Conservation (phyloP, 306 rosid species). For the Dalbergia cultrata region DNA sequence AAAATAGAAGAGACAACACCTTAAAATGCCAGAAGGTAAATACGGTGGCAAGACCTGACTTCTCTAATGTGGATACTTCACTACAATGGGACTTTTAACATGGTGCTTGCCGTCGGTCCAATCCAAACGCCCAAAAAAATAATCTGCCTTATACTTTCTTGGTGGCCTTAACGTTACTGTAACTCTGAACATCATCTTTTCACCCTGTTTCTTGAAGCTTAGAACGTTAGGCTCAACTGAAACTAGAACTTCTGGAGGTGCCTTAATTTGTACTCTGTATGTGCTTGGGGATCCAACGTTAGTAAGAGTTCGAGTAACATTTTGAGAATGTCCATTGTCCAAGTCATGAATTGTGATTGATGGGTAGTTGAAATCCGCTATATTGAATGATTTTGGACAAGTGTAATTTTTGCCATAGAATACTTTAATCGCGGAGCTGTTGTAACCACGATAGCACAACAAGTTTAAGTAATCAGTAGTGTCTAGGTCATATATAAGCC, state of each 20-base stretch:
- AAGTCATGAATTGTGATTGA: constrained; percentile 48
- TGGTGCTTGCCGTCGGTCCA: constrained; percentile 58
- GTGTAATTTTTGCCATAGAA: constrained; percentile 20
- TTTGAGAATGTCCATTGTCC: background rate
- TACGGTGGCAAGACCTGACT: background rate
- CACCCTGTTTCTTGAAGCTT: constrained; percentile 47
- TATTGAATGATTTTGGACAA: constrained; percentile 44
- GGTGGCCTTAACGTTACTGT: constrained; percentile 5
- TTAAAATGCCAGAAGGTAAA: too few species aligned
- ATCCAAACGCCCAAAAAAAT: constrained; percentile 47
- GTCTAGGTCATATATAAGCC: constrained; percentile 57
- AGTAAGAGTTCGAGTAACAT: constrained; percentile 51
- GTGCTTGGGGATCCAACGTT: constrained; percentile 58
- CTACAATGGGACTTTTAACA: constrained; percentile 54
- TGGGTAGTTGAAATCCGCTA: constrained; percentile 60
- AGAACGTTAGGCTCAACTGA: constrained; percentile 45
- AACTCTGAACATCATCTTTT: constrained; percentile 52
- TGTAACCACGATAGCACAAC: constrained; percentile 61
- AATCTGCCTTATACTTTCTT: background rate
- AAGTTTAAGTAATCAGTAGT: constrained; percentile 58
- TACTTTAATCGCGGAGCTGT: background rate
- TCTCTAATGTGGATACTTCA: background rate
- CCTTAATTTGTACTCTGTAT: constrained; percentile 46
- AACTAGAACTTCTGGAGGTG: constrained; percentile 46
- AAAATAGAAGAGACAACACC: background rate